Conservation (phyloP, 257 asterid genomes). For the Przewalskia tangutica region DNA sequence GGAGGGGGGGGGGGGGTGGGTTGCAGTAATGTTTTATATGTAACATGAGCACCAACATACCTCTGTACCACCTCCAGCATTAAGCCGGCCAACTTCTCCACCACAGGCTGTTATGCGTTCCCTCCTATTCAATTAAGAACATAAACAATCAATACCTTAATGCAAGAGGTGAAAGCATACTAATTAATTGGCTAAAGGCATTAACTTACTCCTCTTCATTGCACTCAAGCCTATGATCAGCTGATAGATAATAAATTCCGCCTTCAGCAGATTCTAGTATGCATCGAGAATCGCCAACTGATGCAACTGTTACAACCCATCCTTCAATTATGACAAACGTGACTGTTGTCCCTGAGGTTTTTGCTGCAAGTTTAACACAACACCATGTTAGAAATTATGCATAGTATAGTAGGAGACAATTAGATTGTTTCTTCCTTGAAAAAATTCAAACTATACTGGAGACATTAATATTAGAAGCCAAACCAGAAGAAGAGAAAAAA, state of each 20-base stretch:
- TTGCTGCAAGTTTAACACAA: conserved; percentile 40
- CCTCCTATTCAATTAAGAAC: conserved; percentile 50
- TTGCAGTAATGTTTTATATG: neutral
- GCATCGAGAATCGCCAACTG: conserved; percentile 97
- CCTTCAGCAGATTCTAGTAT: conserved; percentile 95
- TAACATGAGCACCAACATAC: conserved; percentile 23
- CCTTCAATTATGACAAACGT: conserved; percentile 92
- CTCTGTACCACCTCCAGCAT: conserved; percentile 98
- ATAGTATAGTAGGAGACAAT: neutral
- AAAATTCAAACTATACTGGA: neutral
- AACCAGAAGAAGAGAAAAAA: neutral
- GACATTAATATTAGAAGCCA: neutral
- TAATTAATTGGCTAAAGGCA: conserved; percentile 1
- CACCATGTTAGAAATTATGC: conserved; percentile 17
- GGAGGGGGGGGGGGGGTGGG: neutral
- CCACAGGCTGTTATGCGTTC: conserved; percentile 88
- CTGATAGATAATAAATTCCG: conserved; percentile 67
- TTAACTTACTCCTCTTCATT: conserved; percentile 85
- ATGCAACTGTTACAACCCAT: conserved; percentile 90
- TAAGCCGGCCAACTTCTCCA: conserved; percentile 96
- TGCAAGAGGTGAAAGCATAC: neutral
- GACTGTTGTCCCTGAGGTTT: conserved; percentile 93
- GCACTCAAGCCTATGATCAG: conserved; percentile 95
- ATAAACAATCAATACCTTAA: conserved; percentile 10
- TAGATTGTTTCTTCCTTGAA: neutral